Conservation (phyloP, 2,329 filamentous ascomycete species). For the Aspergillus sp. region DNA sequence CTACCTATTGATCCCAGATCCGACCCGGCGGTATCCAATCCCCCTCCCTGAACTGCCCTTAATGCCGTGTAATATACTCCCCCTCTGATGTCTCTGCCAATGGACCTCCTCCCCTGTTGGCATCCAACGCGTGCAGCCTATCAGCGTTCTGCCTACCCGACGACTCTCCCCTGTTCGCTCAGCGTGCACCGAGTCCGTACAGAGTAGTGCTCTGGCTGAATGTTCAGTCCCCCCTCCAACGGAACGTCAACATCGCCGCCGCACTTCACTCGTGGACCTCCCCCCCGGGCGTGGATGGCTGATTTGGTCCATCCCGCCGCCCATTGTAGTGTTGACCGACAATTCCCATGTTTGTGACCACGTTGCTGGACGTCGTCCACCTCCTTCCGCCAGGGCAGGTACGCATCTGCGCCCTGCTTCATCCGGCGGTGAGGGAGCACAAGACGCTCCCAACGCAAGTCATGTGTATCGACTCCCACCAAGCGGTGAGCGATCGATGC, state of each 20-base stretch:
- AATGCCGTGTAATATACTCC: not conserved
- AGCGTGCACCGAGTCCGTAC: too few relatives aligned
- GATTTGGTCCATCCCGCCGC: not conserved
- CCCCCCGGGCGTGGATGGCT: not conserved
- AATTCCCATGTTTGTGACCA: slow-evolving; percentile 13
- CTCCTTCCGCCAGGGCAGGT: not conserved
- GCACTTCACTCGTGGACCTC: too few relatives aligned
- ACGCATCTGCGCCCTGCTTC: not conserved
- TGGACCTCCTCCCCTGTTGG: not conserved
- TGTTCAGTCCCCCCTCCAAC: not conserved
- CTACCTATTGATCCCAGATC: not conserved
- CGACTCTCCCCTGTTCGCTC: not conserved
- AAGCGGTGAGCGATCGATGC: not conserved
- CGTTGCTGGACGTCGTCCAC: slow-evolving; percentile 2
- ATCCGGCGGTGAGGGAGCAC: not conserved
- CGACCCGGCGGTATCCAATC: not conserved
- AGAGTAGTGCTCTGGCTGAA: not conserved
- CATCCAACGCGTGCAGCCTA: not conserved
- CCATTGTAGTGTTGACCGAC: slow-evolving; percentile 7
- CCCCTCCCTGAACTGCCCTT: slow-evolving; percentile 4
- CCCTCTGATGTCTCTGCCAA: not conserved
- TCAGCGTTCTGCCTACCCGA: not conserved
- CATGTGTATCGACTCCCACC: not conserved
- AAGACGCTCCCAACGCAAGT: not conserved
- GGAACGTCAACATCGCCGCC: not conserved